Conservation (phyloP, 1,284 basidiomycete genomes). For the Sporisorium exsertum region DNA sequence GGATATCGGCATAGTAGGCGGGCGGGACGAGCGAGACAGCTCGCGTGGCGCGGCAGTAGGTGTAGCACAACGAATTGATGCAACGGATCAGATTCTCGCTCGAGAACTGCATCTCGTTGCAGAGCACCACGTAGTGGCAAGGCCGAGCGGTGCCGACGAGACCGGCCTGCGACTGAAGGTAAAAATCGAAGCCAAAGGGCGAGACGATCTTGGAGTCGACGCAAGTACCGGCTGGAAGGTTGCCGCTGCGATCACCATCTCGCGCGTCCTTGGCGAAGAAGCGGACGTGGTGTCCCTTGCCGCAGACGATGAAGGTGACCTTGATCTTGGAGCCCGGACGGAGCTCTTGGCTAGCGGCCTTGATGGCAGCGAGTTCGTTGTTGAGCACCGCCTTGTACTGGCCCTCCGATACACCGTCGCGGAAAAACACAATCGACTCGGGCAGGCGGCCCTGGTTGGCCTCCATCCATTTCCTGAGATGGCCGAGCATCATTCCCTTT, state of each 20-base stretch:
- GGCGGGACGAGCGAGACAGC: constrained; percentile 70
- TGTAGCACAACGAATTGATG: constrained; percentile 70
- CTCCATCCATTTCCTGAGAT: constrained; percentile 47
- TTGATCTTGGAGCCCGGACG: constrained; percentile 67
- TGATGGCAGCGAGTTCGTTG: constrained; percentile 69
- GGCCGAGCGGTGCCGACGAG: constrained; percentile 70
- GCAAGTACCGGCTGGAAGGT: constrained; percentile 68
- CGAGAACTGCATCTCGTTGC: constrained; percentile 68
- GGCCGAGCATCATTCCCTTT: constrained; percentile 49
- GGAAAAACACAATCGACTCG: constrained; percentile 70
- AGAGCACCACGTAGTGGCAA: constrained; percentile 70
- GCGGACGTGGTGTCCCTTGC: constrained; percentile 70
- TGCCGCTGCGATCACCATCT: constrained; percentile 71
- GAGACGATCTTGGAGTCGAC: constrained; percentile 71
- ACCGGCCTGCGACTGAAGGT: constrained; percentile 63
- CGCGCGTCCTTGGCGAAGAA: constrained; percentile 69
- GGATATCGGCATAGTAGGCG: constrained; percentile 71
- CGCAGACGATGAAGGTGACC: constrained; percentile 55
- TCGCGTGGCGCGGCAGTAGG: constrained; percentile 70
- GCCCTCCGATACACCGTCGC: constrained; percentile 72
- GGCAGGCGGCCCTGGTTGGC: constrained; percentile 67
- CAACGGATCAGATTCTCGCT: constrained; percentile 57
- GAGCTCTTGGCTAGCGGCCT: constrained; percentile 56
- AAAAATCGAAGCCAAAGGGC: constrained; percentile 71
- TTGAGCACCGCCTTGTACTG: constrained; percentile 71